Base-by-base conservation (phyloP, 2,329 filamentous ascomycete species). In the Cercospora sesami region DNA sequence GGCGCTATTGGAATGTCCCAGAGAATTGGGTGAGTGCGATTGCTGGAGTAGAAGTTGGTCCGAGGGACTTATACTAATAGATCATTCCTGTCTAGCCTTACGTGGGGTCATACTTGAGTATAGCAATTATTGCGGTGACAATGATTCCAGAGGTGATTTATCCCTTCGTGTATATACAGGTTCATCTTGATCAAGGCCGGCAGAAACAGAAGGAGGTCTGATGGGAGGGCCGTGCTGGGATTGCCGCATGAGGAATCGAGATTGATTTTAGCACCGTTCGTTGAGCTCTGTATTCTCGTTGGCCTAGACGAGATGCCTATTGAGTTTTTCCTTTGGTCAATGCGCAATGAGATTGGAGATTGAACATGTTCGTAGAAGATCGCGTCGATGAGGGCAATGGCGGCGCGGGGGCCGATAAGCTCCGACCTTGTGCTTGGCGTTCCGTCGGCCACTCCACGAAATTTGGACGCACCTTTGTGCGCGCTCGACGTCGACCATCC, bases 151-250 rank as follows among this genome's bases (percentile, higher is more conserved):
- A 81, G 71, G 76, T 77, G 3, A 68, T 79, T 1, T 80, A 78
- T 65, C 80, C 79, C 0, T 78, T 80, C 42, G 74, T 79, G 6
- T 81, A 81, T 66, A 65, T 80, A n/a, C 76, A 76, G 75, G 76
- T 77, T 21, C 45, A 64, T 64, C 31, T 57, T 16, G 45, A 57
- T 39, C 31, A 64, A 42, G 48, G 36, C 18, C 45, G 45, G 21
- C 48, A 61, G 39, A 60, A 62, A 61, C 21, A 23, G 48, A 64
- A 66, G 28, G 62, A 10, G 64, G 14, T 61, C 14, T 62, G 28
- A 48, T 21, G 4, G 28, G 4, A 39, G 59, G 28, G 31, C 10
- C 4, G 23, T n/a, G 55, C 16, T 12, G 55, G 28, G 12, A 21
- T 21, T n/a, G 28, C 31, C 9, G 8, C 31, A 33, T 36, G 28